Evolutionary conservation across 495 filamentous ascomycete species (phyloP).

Genomic region (Lineolata rhizophorae): DNA sequence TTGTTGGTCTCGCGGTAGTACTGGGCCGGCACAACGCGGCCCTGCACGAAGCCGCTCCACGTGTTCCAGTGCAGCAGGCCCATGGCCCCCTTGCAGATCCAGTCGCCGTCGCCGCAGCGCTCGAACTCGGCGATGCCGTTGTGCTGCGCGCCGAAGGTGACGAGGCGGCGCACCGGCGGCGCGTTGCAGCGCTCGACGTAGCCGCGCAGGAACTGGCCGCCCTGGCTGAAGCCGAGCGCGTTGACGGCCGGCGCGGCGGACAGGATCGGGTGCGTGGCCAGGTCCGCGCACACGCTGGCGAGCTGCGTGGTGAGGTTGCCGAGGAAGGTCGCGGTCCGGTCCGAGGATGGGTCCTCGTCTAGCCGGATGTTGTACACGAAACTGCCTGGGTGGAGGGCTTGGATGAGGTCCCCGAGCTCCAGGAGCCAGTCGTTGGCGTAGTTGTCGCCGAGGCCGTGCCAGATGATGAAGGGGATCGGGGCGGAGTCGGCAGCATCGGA

Average conservation of each 20-base stretch:
- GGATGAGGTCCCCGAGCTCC: slow-evolving; percentile 40
- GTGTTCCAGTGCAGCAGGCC: slow-evolving; percentile 47
- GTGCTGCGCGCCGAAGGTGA: slow-evolving; percentile 87
- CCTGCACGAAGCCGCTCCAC: slow-evolving; percentile 59
- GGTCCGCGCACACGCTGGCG: slow-evolving; percentile 53
- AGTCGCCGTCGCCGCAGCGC: slow-evolving; percentile 39
- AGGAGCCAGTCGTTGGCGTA: slow-evolving; percentile 56
- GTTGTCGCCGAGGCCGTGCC: slow-evolving; percentile 69
- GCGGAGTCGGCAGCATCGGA: too few relatives aligned
- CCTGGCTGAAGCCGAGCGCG: slow-evolving; percentile 85
- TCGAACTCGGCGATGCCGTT: slow-evolving; percentile 78
- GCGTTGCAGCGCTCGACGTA: slow-evolving; percentile 78
- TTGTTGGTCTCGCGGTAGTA: slow-evolving; percentile 44
- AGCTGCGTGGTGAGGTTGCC: slow-evolving; percentile 76
- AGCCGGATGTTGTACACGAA: slow-evolving; percentile 66
- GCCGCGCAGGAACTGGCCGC: slow-evolving; percentile 86
- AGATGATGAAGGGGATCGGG: slow-evolving; percentile 73
- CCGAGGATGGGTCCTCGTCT: slow-evolving; percentile 35
- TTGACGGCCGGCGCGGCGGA: slow-evolving; percentile 64
- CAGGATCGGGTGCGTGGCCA: slow-evolving; percentile 56
- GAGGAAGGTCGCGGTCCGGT: slow-evolving; percentile 70
- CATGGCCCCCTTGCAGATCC: slow-evolving; percentile 57
- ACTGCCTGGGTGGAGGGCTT: slow-evolving; percentile 57
- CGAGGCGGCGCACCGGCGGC: slow-evolving; percentile 56
- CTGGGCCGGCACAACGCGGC: slow-evolving; percentile 70